A percentile compares a stretch with the other conserved stretches of the same genome.
These are phyloP conservation scores for Aspergillus panamensis DNA, from an alignment of 495 filamentous ascomycete species.

Conservation along the genomic window DNA sequence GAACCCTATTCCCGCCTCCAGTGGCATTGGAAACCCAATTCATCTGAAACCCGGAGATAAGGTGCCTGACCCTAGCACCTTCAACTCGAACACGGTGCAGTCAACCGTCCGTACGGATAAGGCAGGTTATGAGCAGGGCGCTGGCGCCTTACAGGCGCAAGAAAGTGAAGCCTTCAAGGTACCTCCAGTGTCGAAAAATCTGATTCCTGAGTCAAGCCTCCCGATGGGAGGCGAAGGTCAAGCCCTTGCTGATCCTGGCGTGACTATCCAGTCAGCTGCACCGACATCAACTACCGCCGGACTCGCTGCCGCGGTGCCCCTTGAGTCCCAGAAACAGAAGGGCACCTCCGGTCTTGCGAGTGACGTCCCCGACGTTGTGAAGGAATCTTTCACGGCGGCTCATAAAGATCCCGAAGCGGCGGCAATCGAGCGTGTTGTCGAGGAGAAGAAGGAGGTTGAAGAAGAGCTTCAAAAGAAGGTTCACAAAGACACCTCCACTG, in stretches of 20 bases:
- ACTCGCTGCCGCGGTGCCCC: conserved; percentile 66
- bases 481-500: conserved; percentile 42
- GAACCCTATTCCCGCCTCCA: conserved; percentile 68
- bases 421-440: conserved; percentile 60
- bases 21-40: conserved; percentile 75
- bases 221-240: conserved; percentile 51
- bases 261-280: conserved; percentile 63
- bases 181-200: conserved; percentile 57
- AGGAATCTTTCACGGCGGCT: conserved; percentile 65
- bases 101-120: conserved; percentile 71
- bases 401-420: conserved; percentile 67
- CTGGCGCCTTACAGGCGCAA: conserved; percentile 44
- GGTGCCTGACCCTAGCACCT: conserved; percentile 59
- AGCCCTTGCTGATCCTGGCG: conserved; percentile 41
- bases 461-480: conserved; percentile 59
- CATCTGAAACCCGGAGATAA: conserved; percentile 71
- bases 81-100: conserved; percentile 45
- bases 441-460: conserved; percentile 76
- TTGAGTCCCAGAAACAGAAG: conserved; percentile 56
- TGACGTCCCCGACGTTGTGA: conserved; percentile 68
- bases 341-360: conserved; percentile 42
- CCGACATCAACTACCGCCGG: conserved; percentile 69
- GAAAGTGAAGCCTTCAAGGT: conserved; percentile 48
- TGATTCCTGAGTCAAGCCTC: conserved; percentile 85
- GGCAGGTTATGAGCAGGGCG: conserved; percentile 74